These are phyloP conservation scores for Ceratocystis diversiconidia DNA, from an alignment of 2,329 filamentous ascomycete genomes.

Conservation along the genomic window DNA sequence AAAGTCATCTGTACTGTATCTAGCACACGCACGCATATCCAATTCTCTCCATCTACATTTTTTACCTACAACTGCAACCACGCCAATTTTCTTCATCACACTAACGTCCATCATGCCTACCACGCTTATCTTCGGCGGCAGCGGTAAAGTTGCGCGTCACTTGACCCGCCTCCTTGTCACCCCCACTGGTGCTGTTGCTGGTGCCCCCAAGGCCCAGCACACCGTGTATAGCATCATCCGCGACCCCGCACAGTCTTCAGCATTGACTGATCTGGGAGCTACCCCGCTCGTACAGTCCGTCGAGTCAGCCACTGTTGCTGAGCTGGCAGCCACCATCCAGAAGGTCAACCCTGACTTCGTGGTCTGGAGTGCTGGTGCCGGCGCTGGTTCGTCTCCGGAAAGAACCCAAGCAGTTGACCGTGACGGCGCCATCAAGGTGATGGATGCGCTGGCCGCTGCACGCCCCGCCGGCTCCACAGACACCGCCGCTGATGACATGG, in stretches of 20 bases:
- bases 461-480: neutral
- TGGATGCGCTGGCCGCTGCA: conserved; percentile 31
- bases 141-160: conserved; percentile 22
- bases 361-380: conserved; percentile 25
- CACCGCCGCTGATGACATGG: neutral
- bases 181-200: neutral
- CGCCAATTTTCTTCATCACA: neutral
- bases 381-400: conserved; percentile 23
- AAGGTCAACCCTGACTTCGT: conserved; percentile 24
- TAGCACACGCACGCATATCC: neutral
- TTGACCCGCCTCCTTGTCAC: conserved; percentile 20
- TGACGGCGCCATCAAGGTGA: conserved; percentile 32
- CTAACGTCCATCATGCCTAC: conserved; percentile 20
- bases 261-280: conserved; percentile 29
- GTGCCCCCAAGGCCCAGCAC: conserved; percentile 17
- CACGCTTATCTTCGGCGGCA: conserved; percentile 22
- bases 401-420: conserved; percentile 32
- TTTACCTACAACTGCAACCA: too few species aligned
- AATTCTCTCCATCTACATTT: neutral
- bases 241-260: conserved; percentile 24
- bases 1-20: neutral
- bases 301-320: conserved; percentile 27
- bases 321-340: conserved; percentile 27
- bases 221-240: conserved; percentile 24
- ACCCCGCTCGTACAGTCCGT: conserved; percentile 31